Evolutionary conservation across 148 eudicot species (phyloP), one percentile per base, ranked within the genome.

Genomic region (Heliosperma pusillum): DNA sequence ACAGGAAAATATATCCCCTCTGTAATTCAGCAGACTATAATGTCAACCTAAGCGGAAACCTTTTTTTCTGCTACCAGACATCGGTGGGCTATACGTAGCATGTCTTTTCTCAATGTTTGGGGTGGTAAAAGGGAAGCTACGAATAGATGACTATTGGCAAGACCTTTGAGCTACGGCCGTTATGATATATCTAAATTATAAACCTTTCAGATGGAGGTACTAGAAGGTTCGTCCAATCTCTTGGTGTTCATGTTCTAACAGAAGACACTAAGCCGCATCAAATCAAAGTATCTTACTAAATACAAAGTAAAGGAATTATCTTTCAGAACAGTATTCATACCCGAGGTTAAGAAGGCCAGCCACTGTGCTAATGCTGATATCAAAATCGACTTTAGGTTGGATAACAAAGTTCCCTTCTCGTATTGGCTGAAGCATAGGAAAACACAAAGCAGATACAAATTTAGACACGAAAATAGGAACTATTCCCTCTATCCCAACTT

Each of bases 301-400:
- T 26, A 45, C n/a, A 30, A n/a, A 77, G 22, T 19, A 3, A 59
- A n/a, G 26, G n/a, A 68, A 29, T 47, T 47, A 19, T 25, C 24
- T 59, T 73, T 68, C 62, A 33, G 50, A 68, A 74, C 45, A 69
- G 44, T 30, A 66, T 66, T 63, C 85, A 76, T 86, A 95, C 97
- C 98, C 98, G 79, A 95, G 93, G 80, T 90, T 95, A 77, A 95
- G 96, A 83, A 95, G 97, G 55, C 98, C 98, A 71, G 96, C 91
- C 76, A 95, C 98, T 30, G 98, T 95, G 79, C 87, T 86, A 55
- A 88, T 83, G 84, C 98, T 88, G 83, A 95, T 95, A 80, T 95
- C 98, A 86, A 95, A 95, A 84, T 95, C 97, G 75, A 95, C 98
- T 85, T 95, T 95, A 8, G 98, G 98, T 83, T 95, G 98, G 78